phyloP scores from a whole-genome alignment of 2,329 filamentous ascomycete genomes.

The Torrubiella hemipterigena region DNA sequence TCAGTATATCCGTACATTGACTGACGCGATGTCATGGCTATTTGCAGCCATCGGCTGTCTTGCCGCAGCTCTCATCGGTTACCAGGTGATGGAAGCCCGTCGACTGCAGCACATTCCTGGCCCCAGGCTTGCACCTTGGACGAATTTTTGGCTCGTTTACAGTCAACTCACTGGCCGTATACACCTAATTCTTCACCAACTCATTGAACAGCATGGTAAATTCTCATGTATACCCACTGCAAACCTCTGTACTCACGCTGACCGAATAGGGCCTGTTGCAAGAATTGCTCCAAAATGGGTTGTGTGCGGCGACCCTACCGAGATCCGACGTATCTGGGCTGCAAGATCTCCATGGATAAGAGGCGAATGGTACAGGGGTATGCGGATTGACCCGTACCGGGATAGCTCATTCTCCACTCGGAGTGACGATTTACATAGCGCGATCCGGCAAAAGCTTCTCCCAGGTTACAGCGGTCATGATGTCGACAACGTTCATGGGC shows the following conservation, averaged over 20 bases:
- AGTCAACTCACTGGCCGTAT: conserved; percentile 8
- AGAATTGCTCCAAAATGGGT: conserved; percentile 17
- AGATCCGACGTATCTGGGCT: conserved; percentile 17
- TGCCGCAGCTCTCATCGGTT: conserved; percentile 1
- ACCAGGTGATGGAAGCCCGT: conserved; percentile 1
- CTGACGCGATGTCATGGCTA: conserved; percentile 3
- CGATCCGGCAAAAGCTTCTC: conserved; percentile 20
- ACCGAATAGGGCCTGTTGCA: conserved; percentile 16
- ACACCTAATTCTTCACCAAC: conserved; percentile 1
- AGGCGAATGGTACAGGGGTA: conserved; percentile 30
- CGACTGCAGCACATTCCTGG: conserved; percentile 17
- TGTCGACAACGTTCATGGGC: conserved; percentile 14
- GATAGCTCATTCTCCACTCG: conserved; percentile 38
- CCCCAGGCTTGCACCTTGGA: conserved; percentile 14
- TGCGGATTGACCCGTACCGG: conserved; percentile 35
- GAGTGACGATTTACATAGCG: conserved; percentile 30
- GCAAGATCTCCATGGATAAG: conserved; percentile 12
- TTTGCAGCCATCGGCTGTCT: background rate
- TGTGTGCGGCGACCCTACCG: conserved; percentile 15
- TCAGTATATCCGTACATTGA: too few relatives aligned
- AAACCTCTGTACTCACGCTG: too few relatives aligned
- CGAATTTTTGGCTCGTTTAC: conserved; percentile 18
- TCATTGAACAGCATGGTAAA: conserved; percentile 2
- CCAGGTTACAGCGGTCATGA: conserved; percentile 15
- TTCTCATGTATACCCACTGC: too few relatives aligned